Evolutionary conservation across 2,329 filamentous ascomycete species (phyloP).

Genomic region (Clarireedia monteithiana): DNA sequence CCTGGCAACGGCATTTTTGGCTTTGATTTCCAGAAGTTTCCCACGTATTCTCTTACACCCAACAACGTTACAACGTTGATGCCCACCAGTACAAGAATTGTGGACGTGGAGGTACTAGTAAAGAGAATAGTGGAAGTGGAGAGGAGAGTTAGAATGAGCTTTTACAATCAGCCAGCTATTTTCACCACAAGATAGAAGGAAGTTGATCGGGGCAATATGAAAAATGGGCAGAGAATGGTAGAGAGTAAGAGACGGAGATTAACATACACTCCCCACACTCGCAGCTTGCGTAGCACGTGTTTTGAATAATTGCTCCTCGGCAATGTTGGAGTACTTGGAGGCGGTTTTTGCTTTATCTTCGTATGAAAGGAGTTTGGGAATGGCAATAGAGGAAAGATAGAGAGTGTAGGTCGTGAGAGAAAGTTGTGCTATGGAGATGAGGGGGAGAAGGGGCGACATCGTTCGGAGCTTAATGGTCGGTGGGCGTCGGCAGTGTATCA

Average conservation of each 20-base stretch:
- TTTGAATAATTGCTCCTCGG: conserved; percentile 34
- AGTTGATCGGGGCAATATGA: neutral
- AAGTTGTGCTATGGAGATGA: conserved; percentile 26
- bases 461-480: too few species aligned
- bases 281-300: conserved; percentile 37
- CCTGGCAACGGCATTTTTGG: neutral
- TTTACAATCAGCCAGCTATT: neutral
- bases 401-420: conserved; percentile 36
- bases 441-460: neutral
- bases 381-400: conserved; percentile 35
- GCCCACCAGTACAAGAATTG: neutral
- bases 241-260: neutral
- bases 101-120: neutral
- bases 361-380: conserved; percentile 37
- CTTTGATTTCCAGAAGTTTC: conserved; percentile 3
- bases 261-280: conserved; percentile 2
- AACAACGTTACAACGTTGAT: neutral
- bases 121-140: neutral
- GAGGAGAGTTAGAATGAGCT: neutral
- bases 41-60: neutral
- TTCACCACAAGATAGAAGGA: neutral
- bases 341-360: conserved; percentile 37
- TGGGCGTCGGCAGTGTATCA: too few species aligned
- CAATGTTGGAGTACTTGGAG: conserved; percentile 37
- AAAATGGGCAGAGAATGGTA: neutral